Conservation (phyloP, 2,329 filamentous ascomycete genomes). For the Exophiala phaeomuriformis region DNA sequence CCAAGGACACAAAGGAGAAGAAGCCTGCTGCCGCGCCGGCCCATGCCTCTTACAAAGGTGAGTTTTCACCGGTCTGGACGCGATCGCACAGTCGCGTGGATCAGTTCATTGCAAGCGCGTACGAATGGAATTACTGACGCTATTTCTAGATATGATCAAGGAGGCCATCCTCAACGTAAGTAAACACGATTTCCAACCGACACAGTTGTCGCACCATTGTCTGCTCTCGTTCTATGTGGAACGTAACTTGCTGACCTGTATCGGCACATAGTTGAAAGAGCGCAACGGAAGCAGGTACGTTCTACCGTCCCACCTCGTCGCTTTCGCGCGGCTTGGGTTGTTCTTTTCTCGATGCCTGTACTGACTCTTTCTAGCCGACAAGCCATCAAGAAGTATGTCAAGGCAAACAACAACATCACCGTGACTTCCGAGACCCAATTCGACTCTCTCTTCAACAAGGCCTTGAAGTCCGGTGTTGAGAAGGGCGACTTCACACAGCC, state of each 20-base stretch:
- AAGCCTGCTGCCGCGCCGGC: conserved; percentile 49
- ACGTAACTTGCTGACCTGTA: conserved; percentile 41
- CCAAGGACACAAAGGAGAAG: conserved; percentile 36
- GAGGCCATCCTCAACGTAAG: conserved; percentile 64
- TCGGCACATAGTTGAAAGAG: conserved; percentile 56
- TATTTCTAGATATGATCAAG: conserved; percentile 60
- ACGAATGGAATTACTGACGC: conserved; percentile 44
- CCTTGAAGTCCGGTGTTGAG: conserved; percentile 72
- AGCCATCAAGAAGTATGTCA: conserved; percentile 68
- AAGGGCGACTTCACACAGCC: conserved; percentile 82
- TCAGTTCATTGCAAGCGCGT: conserved; percentile 44
- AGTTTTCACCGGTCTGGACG: conserved; percentile 39
- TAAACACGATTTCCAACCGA: conserved; percentile 49
- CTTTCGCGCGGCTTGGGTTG: neutral
- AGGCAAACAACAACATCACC: conserved; percentile 64
- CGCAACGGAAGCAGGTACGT: conserved; percentile 62
- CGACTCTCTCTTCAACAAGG: conserved; percentile 76
- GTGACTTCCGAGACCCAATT: conserved; percentile 51
- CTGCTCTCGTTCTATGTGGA: neutral
- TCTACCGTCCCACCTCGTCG: conserved; percentile 14
- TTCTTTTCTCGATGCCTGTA: neutral
- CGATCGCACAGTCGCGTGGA: conserved; percentile 39
- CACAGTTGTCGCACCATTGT: conserved; percentile 33
- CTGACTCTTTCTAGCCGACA: conserved; percentile 50
- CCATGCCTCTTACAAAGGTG: conserved; percentile 62